phyloP scores from a whole-genome alignment of 345 rosid species.

The Dipteronia sinensis region DNA sequence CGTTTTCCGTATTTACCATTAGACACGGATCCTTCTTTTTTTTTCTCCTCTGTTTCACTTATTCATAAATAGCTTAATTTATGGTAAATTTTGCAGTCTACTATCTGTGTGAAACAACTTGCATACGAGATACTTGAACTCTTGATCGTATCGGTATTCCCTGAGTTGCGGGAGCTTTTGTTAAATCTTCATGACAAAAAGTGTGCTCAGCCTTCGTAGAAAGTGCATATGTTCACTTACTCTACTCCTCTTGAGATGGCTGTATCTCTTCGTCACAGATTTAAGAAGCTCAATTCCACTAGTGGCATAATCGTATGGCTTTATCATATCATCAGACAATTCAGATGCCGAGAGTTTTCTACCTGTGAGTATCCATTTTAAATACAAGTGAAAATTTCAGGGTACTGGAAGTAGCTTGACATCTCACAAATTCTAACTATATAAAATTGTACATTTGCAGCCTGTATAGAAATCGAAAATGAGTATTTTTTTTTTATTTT shows the following conservation, averaged over 20 bases:
- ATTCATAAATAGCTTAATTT: neutral
- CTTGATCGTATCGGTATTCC: conserved; percentile 73
- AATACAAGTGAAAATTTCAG: neutral
- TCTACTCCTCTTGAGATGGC: neutral
- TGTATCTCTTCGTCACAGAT: neutral
- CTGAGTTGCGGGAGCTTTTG: conserved; percentile 78
- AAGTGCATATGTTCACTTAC: neutral
- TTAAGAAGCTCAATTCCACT: conserved; percentile 2
- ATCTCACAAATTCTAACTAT: conserved; percentile 27
- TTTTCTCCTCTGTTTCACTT: neutral
- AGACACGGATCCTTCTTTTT: neutral
- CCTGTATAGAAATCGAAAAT: conserved; percentile 31
- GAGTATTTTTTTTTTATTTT: too few species aligned
- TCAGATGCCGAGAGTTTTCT: neutral
- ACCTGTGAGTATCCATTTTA: neutral
- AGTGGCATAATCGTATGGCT: neutral
- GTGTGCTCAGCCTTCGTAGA: conserved; percentile 27
- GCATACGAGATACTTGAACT: conserved; percentile 74
- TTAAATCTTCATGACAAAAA: conserved; percentile 59
- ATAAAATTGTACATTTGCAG: conserved; percentile 29
- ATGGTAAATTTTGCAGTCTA: conserved; percentile 58
- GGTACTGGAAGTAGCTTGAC: conserved; percentile 9
- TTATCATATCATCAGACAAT: neutral
- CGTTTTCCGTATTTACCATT: neutral
- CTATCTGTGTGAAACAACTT: conserved; percentile 88